Evolutionary conservation across 495 filamentous ascomycete genomes (phyloP), one percentile per base, ranked within the genome.

Genomic region (Elasticomyces elasticus): DNA sequence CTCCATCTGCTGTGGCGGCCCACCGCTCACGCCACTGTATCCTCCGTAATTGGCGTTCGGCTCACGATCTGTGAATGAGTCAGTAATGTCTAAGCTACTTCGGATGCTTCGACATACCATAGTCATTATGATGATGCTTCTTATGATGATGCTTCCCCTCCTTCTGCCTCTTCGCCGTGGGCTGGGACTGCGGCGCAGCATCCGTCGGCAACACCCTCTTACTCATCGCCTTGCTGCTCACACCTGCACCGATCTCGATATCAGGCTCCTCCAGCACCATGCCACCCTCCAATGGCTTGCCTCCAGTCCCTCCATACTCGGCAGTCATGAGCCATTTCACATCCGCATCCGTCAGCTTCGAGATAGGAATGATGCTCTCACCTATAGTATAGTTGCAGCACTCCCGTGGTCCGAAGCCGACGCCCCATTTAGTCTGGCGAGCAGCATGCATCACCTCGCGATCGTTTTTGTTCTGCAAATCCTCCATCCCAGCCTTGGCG

Each of bases 291-390:
- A 98, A 86, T 0, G 79, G 70, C 44, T 79, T 78, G 45, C 90
- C 92, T 49, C 92, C 94, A 55, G 86, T 92, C 33, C 92, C 92
- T 56, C 92, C 92, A 59, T 85, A 95, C 60, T 92, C 87, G 19
- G 92, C 92, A 42, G 82, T 94, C 55, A 95, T 71, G 82, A 97
- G 91, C 94, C 94, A 98, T 67, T 95, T 94, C 28, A 85, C 78
- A 71, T 98, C 92, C 19, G 92, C 94, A 51, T 98, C 94, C 7
- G 92, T 98, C 15, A 98, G 79, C 52, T 88, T 83, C 56, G 82
- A 77, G 63, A 97, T 87, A 1, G 92, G 92, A 55, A 98, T 96
- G 25, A 97, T 70, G 67, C 90, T 96, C 69, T 96, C 79, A 28
- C 92, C 92, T 12, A 81, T 90, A 51, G 83, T 79, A 68, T 97